phyloP scores from a whole-genome alignment of 345 rosid genomes.

The Luvunga scandens region DNA sequence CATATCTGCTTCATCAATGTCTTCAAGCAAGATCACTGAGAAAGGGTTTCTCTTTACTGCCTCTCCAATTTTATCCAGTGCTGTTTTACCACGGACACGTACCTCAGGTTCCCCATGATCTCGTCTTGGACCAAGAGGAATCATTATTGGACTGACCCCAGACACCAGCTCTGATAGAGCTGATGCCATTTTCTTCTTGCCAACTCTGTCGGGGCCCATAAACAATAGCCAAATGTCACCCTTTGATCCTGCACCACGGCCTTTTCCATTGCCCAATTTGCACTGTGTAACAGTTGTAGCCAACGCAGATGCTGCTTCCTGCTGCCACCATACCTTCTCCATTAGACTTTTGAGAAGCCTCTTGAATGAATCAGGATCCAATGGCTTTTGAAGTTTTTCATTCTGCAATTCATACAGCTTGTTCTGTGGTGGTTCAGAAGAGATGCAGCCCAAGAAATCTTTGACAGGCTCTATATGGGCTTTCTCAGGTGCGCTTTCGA shows the following conservation, averaged over 20 bases:
- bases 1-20: slow-evolving; percentile 78
- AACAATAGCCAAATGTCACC: slow-evolving; percentile 87
- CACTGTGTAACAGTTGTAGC: slow-evolving; percentile 71
- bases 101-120: slow-evolving; percentile 41
- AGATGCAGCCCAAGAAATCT: slow-evolving; percentile 69
- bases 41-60: slow-evolving; percentile 80
- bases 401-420: slow-evolving; percentile 41
- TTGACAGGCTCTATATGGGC: slow-evolving; percentile 34
- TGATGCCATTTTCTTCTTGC: slow-evolving; percentile 87
- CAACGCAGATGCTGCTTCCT: slow-evolving; percentile 80
- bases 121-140: slow-evolving; percentile 57
- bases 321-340: slow-evolving; percentile 93
- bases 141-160: slow-evolving; percentile 50
- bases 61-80: slow-evolving; percentile 72
- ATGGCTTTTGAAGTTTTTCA: slow-evolving; percentile 35
- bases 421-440: slow-evolving; percentile 50
- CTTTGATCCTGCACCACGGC: slow-evolving; percentile 48
- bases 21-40: slow-evolving; percentile 81
- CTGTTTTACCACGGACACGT: slow-evolving; percentile 78
- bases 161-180: slow-evolving; percentile 63
- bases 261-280: slow-evolving; percentile 67
- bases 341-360: slow-evolving; percentile 72
- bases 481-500: slow-evolving; percentile 32
- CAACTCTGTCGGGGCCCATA: slow-evolving; percentile 78
- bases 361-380: slow-evolving; percentile 71